Conservation (phyloP, 805 yeast species). For the Candida arabinofermentans region DNA sequence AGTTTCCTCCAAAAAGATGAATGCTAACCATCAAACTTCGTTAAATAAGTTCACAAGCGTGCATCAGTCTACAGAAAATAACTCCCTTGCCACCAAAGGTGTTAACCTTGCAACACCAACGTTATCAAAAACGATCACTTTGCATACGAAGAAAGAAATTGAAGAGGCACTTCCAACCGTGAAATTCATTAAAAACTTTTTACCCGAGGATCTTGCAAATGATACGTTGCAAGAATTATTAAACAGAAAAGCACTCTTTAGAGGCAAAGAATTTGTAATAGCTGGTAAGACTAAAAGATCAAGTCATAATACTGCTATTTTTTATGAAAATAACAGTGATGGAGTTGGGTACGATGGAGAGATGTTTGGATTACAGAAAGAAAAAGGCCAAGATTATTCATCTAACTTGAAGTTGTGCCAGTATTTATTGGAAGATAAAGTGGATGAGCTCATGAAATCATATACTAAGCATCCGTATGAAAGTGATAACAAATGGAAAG, state of each 20-base stretch:
- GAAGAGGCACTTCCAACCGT: slow-evolving; percentile 47
- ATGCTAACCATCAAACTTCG: background rate
- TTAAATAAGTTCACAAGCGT: background rate
- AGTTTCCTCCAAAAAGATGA: background rate
- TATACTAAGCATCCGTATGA: slow-evolving; percentile 35
- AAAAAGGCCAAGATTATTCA: slow-evolving; percentile 16
- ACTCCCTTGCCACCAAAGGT: background rate
- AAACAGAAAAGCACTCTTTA: slow-evolving; percentile 38
- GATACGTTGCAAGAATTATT: slow-evolving; percentile 39
- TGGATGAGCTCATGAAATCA: slow-evolving; percentile 30
- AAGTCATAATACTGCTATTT: slow-evolving; percentile 46
- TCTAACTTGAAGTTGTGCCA: slow-evolving; percentile 37
- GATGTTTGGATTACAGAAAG: slow-evolving; percentile 16
- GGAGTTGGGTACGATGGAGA: slow-evolving; percentile 9
- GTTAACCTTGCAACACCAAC: background rate
- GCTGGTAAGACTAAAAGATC: slow-evolving; percentile 61
- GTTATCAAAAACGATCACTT: slow-evolving; percentile 16
- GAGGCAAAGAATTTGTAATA: slow-evolving; percentile 47
- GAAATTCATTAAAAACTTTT: slow-evolving; percentile 45
- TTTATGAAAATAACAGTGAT: slow-evolving; percentile 14
- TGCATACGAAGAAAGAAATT: slow-evolving; percentile 51
- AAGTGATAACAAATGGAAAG: slow-evolving; percentile 41
- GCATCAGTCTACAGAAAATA: background rate
- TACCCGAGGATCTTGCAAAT: slow-evolving; percentile 49
- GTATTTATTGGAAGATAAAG: slow-evolving; percentile 34